phyloP scores from a whole-genome alignment of 192 early-diverging fungal genomes.

The Backusella tuberculispora region DNA sequence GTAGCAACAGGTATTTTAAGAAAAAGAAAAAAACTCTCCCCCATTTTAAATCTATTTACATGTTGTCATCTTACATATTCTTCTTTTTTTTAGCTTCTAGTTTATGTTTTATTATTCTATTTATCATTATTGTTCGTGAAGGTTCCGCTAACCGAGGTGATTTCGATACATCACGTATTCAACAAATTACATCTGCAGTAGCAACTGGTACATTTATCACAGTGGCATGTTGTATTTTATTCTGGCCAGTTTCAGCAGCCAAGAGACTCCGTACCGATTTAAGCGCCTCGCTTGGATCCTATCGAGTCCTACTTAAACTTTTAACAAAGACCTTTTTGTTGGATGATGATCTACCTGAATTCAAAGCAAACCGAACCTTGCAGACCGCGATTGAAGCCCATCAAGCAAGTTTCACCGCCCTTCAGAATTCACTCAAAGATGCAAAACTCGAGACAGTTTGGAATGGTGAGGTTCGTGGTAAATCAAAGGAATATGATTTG shows the following conservation, averaged over 20 bases:
- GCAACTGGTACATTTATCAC: conserved; percentile 50
- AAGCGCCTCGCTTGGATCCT: conserved; percentile 57
- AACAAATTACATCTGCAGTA: conserved; percentile 49
- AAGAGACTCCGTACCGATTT: conserved; percentile 57
- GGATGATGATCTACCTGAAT: conserved; percentile 56
- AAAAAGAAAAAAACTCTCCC: not conserved
- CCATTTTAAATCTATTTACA: not conserved
- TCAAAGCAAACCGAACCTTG: conserved; percentile 56
- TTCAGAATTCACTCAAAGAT: conserved; percentile 60
- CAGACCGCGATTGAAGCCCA: conserved; percentile 66
- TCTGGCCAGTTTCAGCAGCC: conserved; percentile 60
- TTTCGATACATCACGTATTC: conserved; percentile 46
- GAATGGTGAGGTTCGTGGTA: conserved; percentile 54
- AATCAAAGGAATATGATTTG: conserved; percentile 45
- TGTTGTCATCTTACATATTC: not conserved
- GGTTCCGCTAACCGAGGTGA: conserved; percentile 49
- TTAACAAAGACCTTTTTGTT: conserved; percentile 69
- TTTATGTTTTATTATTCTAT: conserved; percentile 57
- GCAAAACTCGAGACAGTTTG: conserved; percentile 57
- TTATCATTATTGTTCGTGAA: conserved; percentile 54
- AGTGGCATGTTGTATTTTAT: conserved; percentile 42
- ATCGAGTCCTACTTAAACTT: conserved; percentile 61
- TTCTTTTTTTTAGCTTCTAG: conserved; percentile 40
- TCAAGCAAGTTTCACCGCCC: conserved; percentile 58
- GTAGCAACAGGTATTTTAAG: conserved; percentile 53